Percentiles rank a stretch among this genome's conserved stretches.
Conservation (phyloP, 2,329 filamentous ascomycete genomes). For the Cercospora zeae-maydis region DNA sequence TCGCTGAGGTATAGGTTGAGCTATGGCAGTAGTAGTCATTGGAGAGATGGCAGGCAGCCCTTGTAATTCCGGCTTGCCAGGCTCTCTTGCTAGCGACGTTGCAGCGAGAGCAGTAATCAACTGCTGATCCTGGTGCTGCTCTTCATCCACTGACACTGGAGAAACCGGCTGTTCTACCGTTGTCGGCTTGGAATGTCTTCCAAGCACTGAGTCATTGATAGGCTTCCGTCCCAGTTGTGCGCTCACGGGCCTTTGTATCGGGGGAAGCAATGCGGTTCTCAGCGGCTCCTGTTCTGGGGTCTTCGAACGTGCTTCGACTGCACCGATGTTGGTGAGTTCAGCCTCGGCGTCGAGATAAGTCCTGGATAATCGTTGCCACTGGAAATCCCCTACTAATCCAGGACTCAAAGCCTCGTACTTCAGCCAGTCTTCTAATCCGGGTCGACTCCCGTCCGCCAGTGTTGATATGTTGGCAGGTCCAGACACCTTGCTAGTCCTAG, state of each 20-base stretch:
- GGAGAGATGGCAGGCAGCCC: not conserved
- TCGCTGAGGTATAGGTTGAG: not conserved
- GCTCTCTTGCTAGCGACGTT: not conserved
- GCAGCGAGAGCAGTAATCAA: not conserved
- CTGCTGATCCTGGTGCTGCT: not conserved
- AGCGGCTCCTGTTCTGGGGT: not conserved
- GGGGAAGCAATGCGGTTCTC: not conserved
- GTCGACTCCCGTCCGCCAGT: not conserved
- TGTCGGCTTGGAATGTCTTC: not conserved
- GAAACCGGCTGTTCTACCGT: not conserved
- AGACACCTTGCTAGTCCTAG: not conserved
- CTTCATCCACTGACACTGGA: not conserved
- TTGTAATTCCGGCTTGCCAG: not conserved
- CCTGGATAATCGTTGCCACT: not conserved
- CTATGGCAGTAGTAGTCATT: not conserved
- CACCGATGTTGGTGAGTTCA: not conserved
- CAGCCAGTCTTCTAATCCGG: not conserved
- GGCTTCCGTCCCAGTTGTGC: not conserved
- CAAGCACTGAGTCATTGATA: not conserved
- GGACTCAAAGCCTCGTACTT: not conserved
- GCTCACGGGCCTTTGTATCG: not conserved
- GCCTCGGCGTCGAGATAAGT: not conserved
- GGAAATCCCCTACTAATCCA: not conserved
- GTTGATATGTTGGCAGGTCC: not conserved
- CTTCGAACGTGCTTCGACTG: not conserved